Evolutionary conservation across 1,284 basidiomycete species (phyloP).

Genomic region (Melampsora abietis-canadensis): DNA sequence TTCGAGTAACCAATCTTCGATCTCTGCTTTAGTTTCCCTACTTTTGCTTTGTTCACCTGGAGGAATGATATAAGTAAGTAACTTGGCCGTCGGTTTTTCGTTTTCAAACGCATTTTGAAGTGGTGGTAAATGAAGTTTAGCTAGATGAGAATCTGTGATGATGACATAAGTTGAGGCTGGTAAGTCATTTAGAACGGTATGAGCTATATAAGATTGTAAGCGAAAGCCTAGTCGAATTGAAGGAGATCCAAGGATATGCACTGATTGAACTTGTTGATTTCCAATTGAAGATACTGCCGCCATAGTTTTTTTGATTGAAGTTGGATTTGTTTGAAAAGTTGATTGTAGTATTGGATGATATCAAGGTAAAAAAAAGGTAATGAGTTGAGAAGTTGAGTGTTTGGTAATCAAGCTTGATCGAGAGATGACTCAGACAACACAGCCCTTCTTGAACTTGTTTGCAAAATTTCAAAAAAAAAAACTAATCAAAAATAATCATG

Average conservation of each 20-base stretch:
- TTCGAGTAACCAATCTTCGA: slow-evolving; percentile 88
- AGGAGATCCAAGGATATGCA: slow-evolving; percentile 80
- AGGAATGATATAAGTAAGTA: slow-evolving; percentile 53
- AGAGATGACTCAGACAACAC: too few relatives aligned
- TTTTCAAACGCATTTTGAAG: slow-evolving; percentile 68
- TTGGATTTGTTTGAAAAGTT: neutral
- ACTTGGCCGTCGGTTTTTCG: slow-evolving; percentile 54
- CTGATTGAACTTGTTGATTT: slow-evolving; percentile 54
- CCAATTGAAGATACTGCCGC: neutral
- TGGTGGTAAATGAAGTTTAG: slow-evolving; percentile 67
- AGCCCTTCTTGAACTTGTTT: too few relatives aligned
- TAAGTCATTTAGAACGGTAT: slow-evolving; percentile 67
- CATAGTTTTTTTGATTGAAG: neutral
- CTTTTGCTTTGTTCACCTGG: slow-evolving; percentile 93
- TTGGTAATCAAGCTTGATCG: too few relatives aligned
- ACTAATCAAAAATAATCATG: too few relatives aligned
- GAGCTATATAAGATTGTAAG: slow-evolving; percentile 72
- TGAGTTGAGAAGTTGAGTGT: too few relatives aligned
- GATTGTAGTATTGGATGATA: neutral
- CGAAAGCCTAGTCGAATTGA: slow-evolving; percentile 90
- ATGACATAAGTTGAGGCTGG: slow-evolving; percentile 86
- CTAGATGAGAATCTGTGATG: slow-evolving; percentile 87
- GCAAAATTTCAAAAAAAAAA: too few relatives aligned
- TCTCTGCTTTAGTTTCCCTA: slow-evolving; percentile 81
- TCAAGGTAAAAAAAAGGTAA: too few relatives aligned